Evolutionary conservation across 2,329 filamentous ascomycete genomes (phyloP).

Genomic region (Monilinia laxa): DNA sequence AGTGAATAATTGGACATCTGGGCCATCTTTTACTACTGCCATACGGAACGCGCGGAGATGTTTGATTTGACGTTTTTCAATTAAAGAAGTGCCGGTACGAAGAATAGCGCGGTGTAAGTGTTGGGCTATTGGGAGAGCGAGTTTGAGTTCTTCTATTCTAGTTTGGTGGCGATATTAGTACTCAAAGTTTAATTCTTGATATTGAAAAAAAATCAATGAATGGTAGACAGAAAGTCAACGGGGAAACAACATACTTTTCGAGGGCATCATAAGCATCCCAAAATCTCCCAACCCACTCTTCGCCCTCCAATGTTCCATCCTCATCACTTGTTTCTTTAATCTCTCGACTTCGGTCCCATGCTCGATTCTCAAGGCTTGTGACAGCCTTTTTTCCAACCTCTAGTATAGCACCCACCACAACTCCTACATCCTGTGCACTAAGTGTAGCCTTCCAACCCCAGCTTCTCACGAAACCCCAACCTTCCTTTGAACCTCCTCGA

Average conservation of each 20-base stretch:
- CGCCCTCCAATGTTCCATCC: slow-evolving; percentile 50
- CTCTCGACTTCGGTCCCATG: slow-evolving; percentile 42
- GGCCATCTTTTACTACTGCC: slow-evolving; percentile 92
- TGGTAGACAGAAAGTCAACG: not conserved
- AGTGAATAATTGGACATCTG: slow-evolving; percentile 86
- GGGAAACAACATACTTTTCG: slow-evolving; percentile 53
- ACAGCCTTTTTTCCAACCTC: slow-evolving; percentile 70
- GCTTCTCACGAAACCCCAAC: slow-evolving; percentile 94
- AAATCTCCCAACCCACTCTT: slow-evolving; percentile 66
- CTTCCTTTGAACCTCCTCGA: slow-evolving; percentile 74
- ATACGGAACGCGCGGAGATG: slow-evolving; percentile 91
- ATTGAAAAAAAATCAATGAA: too few species aligned
- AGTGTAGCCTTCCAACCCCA: slow-evolving; percentile 98
- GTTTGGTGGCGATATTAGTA: slow-evolving; percentile 42
- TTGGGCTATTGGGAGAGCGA: slow-evolving; percentile 78
- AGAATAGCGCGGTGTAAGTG: slow-evolving; percentile 90
- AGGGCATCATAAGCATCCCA: slow-evolving; percentile 73
- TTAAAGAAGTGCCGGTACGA: slow-evolving; percentile 83
- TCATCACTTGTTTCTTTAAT: slow-evolving; percentile 49
- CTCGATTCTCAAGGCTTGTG: slow-evolving; percentile 33
- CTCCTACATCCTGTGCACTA: slow-evolving; percentile 90
- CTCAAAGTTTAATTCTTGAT: slow-evolving; percentile 41
- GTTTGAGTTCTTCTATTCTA: slow-evolving; percentile 73
- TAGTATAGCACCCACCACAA: slow-evolving; percentile 85
- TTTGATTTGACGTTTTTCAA: slow-evolving; percentile 91